Conservation (phyloP, 805 yeast species). For the Allodekkera sacchari region DNA sequence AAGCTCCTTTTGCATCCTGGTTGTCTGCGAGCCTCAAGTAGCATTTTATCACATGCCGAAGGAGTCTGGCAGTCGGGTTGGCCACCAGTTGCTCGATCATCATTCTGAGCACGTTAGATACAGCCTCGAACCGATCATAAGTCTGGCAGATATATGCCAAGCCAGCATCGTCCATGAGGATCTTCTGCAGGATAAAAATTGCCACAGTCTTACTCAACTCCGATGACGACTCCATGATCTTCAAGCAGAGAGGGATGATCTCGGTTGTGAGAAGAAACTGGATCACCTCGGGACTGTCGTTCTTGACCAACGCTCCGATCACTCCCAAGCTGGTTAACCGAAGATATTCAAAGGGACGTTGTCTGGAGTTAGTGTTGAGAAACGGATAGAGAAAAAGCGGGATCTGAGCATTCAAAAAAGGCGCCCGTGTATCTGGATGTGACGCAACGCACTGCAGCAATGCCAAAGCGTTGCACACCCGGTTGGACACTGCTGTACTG, state of each 20-base stretch:
- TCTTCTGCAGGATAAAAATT: conserved; percentile 89
- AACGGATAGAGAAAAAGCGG: conserved; percentile 92
- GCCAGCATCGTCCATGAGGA: conserved; percentile 86
- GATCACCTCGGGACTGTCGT: conserved; percentile 92
- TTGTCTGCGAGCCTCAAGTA: conserved; percentile 86
- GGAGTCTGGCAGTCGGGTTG: conserved; percentile 70
- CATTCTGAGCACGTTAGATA: conserved; percentile 69
- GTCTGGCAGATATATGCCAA: conserved; percentile 90
- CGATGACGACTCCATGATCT: conserved; percentile 92
- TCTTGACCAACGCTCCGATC: conserved; percentile 92
- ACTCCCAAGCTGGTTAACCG: conserved; percentile 92
- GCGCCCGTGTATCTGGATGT: conserved; percentile 79
- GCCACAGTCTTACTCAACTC: conserved; percentile 95
- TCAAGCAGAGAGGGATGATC: conserved; percentile 87
- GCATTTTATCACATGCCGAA: conserved; percentile 92
- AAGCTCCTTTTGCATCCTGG: conserved; percentile 79
- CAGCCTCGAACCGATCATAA: conserved; percentile 89
- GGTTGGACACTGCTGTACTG: conserved; percentile 77
- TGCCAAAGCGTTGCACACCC: conserved; percentile 94
- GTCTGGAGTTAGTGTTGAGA: conserved; percentile 83
- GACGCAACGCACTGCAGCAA: conserved; percentile 95
- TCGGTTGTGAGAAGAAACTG: conserved; percentile 90
- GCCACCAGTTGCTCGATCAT: conserved; percentile 84
- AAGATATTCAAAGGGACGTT: conserved; percentile 88
- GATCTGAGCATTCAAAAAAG: conserved; percentile 82